Percentiles rank a stretch among this genome's conserved stretches.
These are phyloP conservation scores for Backusella westeae DNA, from an alignment of 192 early-diverging fungal genomes.

Conservation along the genomic window DNA sequence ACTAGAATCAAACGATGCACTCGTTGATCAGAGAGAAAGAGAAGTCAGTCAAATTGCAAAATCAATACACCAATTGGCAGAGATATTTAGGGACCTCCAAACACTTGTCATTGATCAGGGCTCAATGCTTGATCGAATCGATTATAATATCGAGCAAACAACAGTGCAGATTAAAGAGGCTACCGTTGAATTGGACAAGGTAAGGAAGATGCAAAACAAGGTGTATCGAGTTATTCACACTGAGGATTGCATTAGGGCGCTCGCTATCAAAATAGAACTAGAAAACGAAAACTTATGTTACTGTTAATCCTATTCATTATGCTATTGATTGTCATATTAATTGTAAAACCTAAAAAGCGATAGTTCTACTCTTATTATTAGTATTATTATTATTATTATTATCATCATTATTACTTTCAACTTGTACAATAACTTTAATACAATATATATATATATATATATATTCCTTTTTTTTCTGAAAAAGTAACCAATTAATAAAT, in stretches of 20 bases:
- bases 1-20: slow-evolving; percentile 73
- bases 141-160: slow-evolving; percentile 93
- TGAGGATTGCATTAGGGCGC: slow-evolving; percentile 43
- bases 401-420: not conserved
- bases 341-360: slow-evolving; percentile 56
- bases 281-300: slow-evolving; percentile 83
- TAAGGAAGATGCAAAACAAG: slow-evolving; percentile 16
- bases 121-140: slow-evolving; percentile 93
- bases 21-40: slow-evolving; percentile 80
- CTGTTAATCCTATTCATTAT: slow-evolving; percentile 75
- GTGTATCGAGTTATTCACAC: too few species aligned
- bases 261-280: slow-evolving; percentile 76
- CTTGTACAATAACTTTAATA: not conserved
- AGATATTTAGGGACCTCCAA: slow-evolving; percentile 92
- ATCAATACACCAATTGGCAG: slow-evolving; percentile 85
- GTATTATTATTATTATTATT: not conserved
- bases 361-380: not conserved
- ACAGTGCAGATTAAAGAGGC: slow-evolving; percentile 78
- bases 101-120: slow-evolving; percentile 98
- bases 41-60: slow-evolving; percentile 93
- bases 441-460: not conserved
- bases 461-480: not conserved
- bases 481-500: not conserved
- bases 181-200: slow-evolving; percentile 78
- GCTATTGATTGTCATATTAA: slow-evolving; percentile 75